These are phyloP conservation scores for Clonostachys chloroleuca DNA, from an alignment of 2,329 filamentous ascomycete species.

Conservation along the genomic window DNA sequence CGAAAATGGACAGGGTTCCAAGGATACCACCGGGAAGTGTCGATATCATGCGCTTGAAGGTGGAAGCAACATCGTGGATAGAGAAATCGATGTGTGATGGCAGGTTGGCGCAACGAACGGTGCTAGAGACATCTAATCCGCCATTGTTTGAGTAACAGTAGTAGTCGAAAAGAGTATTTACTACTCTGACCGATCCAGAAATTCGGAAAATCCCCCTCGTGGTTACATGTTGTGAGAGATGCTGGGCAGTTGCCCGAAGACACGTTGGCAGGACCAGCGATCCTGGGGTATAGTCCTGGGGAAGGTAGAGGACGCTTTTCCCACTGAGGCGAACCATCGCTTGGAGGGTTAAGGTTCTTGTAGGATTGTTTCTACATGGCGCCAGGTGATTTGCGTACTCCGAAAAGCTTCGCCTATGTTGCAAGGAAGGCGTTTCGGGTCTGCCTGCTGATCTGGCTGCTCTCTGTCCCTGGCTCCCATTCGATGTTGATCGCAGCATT, in stretches of 20 bases:
- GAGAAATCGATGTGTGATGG: conserved; percentile 55
- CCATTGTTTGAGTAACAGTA: conserved; percentile 48
- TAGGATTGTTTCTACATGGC: conserved; percentile 32
- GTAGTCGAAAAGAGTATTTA: conserved; percentile 59
- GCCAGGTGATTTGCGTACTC: conserved; percentile 45
- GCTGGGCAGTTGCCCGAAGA: conserved; percentile 61
- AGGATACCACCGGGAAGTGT: conserved; percentile 63
- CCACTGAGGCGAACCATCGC: conserved; percentile 60
- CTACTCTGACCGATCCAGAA: conserved; percentile 50
- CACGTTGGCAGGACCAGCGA: conserved; percentile 60
- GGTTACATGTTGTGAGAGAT: conserved; percentile 51
- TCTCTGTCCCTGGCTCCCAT: background rate
- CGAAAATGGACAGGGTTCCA: conserved; percentile 57
- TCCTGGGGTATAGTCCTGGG: conserved; percentile 51
- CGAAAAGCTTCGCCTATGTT: conserved; percentile 48
- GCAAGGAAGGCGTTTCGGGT: background rate
- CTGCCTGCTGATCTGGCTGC: too few relatives aligned
- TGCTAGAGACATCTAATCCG: conserved; percentile 46
- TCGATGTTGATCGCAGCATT: conserved; percentile 21
- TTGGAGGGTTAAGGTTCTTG: conserved; percentile 47
- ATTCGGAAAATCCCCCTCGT: conserved; percentile 60
- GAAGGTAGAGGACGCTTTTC: conserved; percentile 57
- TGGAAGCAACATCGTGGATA: conserved; percentile 61
- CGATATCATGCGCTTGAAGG: conserved; percentile 62
- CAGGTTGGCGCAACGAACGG: conserved; percentile 53